Evolutionary conservation across 73 alveolate species (phyloP).

Genomic region (Tetrahymena elliotti): DNA sequence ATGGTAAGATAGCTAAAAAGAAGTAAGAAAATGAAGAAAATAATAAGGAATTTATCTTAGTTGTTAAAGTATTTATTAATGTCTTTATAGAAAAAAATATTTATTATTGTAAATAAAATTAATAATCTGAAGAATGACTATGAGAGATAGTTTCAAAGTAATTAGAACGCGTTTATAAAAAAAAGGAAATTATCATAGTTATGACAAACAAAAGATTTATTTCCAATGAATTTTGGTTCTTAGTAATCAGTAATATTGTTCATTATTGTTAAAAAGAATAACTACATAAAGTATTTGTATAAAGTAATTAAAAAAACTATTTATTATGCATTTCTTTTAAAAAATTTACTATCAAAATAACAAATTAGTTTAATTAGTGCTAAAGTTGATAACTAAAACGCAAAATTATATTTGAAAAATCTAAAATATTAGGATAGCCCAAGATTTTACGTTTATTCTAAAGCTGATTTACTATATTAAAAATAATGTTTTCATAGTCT

Average conservation of each 20-base stretch:
- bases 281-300: neutral
- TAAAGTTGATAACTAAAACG: neutral
- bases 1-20: too few species aligned
- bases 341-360: neutral
- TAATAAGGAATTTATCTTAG: too few species aligned
- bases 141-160: neutral
- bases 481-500: neutral
- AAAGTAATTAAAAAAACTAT: neutral
- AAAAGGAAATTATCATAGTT: neutral
- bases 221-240: too few species aligned
- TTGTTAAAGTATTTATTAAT: too few species aligned
- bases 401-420: neutral
- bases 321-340: neutral
- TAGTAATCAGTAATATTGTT: neutral
- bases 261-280: neutral
- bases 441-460: too few species aligned
- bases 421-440: too few species aligned
- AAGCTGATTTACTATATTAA: too few species aligned
- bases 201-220: neutral
- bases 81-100: too few species aligned
- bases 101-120: too few species aligned
- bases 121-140: too few species aligned
- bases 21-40: too few species aligned
- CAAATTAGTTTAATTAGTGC: neutral
- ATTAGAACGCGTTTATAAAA: too few species aligned